Conservation (phyloP, 306 rosid genomes). For the Vigna radiata region DNA sequence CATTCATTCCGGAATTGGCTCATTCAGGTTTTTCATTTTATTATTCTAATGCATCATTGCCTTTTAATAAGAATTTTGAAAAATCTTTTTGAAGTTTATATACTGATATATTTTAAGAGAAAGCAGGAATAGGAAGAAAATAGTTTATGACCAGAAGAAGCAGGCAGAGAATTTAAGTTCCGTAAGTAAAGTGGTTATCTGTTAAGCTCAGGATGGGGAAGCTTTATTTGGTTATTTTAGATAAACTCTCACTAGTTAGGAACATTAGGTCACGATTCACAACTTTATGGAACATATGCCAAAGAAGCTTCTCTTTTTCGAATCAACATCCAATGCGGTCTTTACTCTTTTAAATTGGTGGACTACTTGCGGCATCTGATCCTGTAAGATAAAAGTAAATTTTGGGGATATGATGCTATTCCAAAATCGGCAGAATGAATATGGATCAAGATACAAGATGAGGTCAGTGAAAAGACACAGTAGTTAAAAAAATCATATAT, state of each 20-base stretch:
- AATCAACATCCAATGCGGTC: slow-evolving; percentile 46
- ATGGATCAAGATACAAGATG: slow-evolving; percentile 41
- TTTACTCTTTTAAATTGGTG: slow-evolving; percentile 48
- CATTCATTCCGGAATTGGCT: slow-evolving; percentile 13
- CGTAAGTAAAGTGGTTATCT: slow-evolving; percentile 37
- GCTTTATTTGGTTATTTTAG: slow-evolving; percentile 21
- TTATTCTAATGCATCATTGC: neutral
- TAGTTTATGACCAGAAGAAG: slow-evolving; percentile 35
- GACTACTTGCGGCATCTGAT: slow-evolving; percentile 74
- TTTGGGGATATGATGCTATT: slow-evolving; percentile 57
- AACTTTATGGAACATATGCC: slow-evolving; percentile 56
- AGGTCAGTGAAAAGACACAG: slow-evolving; percentile 43
- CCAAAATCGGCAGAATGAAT: slow-evolving; percentile 50
- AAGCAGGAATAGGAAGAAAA: slow-evolving; percentile 28
- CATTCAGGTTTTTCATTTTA: neutral
- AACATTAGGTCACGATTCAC: slow-evolving; percentile 34
- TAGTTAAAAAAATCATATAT: slow-evolving; percentile 51
- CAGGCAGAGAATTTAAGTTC: slow-evolving; percentile 15
- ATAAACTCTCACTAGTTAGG: slow-evolving; percentile 19
- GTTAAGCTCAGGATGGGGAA: slow-evolving; percentile 23
- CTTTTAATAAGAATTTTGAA: slow-evolving; percentile 4
- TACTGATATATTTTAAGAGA: neutral
- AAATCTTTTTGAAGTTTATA: neutral
- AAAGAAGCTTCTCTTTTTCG: slow-evolving; percentile 66
- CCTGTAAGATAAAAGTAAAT: slow-evolving; percentile 62